phyloP scores from a whole-genome alignment of 768 basidiomycete species.

The Rhodocollybia butyracea region DNA sequence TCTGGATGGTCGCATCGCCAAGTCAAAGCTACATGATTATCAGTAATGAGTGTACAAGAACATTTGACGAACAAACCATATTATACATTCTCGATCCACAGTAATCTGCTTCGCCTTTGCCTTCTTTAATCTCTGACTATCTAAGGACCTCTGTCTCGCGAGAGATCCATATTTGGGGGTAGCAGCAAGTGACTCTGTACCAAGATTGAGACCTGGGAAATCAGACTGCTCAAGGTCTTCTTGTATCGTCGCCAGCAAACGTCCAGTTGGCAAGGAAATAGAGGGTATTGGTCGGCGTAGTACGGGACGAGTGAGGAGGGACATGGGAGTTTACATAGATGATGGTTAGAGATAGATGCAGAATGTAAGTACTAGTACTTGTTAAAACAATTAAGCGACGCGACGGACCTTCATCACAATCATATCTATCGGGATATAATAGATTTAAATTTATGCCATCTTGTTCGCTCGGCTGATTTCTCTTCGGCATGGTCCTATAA shows the following conservation, averaged over 20 bases:
- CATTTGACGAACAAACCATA: background rate
- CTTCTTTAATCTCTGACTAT: background rate
- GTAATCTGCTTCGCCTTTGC: background rate
- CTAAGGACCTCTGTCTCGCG: background rate
- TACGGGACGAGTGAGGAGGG: background rate
- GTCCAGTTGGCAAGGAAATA: background rate
- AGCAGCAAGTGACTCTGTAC: background rate
- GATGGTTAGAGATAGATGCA: background rate
- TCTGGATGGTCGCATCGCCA: background rate
- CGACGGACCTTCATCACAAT: conserved; percentile 1
- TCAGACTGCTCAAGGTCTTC: background rate
- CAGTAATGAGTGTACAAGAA: background rate
- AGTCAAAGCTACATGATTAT: background rate
- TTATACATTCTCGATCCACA: background rate
- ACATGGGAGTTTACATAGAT: background rate
- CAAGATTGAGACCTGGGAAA: conserved; percentile 1
- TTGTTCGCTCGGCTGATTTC: background rate
- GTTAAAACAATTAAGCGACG: no score
- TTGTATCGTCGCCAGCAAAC: background rate
- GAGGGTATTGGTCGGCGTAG: background rate
- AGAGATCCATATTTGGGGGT: background rate
- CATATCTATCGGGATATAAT: conserved; percentile 4
- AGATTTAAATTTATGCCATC: no score
- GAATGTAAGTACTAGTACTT: background rate
- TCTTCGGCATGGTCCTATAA: background rate